Conservation (phyloP, 108 stramenopile species). For the Cylindrotheca closterium region DNA sequence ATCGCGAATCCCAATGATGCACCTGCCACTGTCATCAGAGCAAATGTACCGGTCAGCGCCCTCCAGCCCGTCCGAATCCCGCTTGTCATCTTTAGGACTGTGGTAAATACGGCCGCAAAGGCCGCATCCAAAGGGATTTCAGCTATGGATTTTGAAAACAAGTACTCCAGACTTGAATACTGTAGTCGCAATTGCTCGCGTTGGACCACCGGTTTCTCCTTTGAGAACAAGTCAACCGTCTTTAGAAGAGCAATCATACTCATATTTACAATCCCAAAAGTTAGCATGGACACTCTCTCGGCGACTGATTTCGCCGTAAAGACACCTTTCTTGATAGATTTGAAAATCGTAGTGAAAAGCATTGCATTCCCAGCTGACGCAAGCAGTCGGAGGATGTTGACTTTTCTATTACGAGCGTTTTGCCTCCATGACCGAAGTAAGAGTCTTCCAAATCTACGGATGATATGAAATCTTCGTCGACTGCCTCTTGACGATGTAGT, state of each 20-base stretch:
- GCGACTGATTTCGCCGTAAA: slow-evolving; percentile 74
- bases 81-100: slow-evolving; percentile 52
- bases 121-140: slow-evolving; percentile 75
- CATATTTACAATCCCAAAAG: slow-evolving; percentile 81
- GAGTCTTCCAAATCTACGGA: slow-evolving; percentile 56
- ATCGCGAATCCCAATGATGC: slow-evolving; percentile 84
- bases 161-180: slow-evolving; percentile 78
- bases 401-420: slow-evolving; percentile 58
- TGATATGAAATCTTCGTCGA: slow-evolving; percentile 6
- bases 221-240: slow-evolving; percentile 73
- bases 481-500: not conserved
- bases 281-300: slow-evolving; percentile 77
- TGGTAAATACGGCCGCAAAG: slow-evolving; percentile 68
- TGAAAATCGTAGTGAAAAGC: slow-evolving; percentile 68
- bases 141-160: slow-evolving; percentile 78
- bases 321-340: slow-evolving; percentile 43
- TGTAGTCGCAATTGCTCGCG: slow-evolving; percentile 72
- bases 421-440: slow-evolving; percentile 73
- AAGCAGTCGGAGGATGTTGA: slow-evolving; percentile 55
- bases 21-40: slow-evolving; percentile 69
- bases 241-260: slow-evolving; percentile 79
- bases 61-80: slow-evolving; percentile 59
- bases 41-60: slow-evolving; percentile 61
- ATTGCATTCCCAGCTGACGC: slow-evolving; percentile 56
- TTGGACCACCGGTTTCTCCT: slow-evolving; percentile 72